Percentiles rank a stretch among this genome's conserved stretches.
These are phyloP conservation scores for Coniophora puteana DNA, from an alignment of 1,284 basidiomycete species.

Conservation along the genomic window DNA sequence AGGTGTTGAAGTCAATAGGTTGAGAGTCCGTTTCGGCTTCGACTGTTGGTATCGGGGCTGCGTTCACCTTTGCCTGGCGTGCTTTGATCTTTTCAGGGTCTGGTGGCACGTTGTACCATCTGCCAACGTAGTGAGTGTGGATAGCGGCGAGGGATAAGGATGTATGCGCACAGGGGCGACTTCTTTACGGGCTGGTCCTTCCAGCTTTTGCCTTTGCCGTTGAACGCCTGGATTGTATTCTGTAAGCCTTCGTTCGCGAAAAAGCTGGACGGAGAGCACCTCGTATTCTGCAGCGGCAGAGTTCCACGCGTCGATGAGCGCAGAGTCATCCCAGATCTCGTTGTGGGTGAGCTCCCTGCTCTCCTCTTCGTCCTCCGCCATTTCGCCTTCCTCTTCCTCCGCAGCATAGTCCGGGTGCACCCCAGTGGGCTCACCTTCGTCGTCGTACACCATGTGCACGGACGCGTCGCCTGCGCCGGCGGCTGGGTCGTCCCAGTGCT, in stretches of 20 bases:
- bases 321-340: constrained; percentile 82
- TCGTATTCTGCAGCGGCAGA: constrained; percentile 77
- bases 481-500: constrained; percentile 46
- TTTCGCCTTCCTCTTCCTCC: constrained; percentile 10
- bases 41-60: constrained; percentile 13
- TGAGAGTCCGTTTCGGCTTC: constrained; percentile 41
- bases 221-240: constrained; percentile 42
- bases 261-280: constrained; percentile 30
- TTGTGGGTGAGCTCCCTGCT: constrained; percentile 61
- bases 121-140: constrained; percentile 22
- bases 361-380: constrained; percentile 38
- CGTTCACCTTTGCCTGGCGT: constrained; percentile 5
- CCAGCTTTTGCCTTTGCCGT: constrained; percentile 69
- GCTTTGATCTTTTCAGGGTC: constrained; percentile 22
- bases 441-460: constrained; percentile 7
- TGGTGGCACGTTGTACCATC: constrained; percentile 72
- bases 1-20: constrained; percentile 67
- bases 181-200: constrained; percentile 64
- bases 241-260: constrained; percentile 6
- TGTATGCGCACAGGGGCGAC: constrained; percentile 58
- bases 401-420: constrained; percentile 6
- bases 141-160: constrained; percentile 1
- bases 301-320: constrained; percentile 76
- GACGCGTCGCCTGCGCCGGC: constrained; percentile 7
- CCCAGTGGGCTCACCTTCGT: constrained; percentile 16